These are phyloP conservation scores for Psilocybe azurescens DNA, from an alignment of 768 basidiomycete genomes.

Conservation along the genomic window DNA sequence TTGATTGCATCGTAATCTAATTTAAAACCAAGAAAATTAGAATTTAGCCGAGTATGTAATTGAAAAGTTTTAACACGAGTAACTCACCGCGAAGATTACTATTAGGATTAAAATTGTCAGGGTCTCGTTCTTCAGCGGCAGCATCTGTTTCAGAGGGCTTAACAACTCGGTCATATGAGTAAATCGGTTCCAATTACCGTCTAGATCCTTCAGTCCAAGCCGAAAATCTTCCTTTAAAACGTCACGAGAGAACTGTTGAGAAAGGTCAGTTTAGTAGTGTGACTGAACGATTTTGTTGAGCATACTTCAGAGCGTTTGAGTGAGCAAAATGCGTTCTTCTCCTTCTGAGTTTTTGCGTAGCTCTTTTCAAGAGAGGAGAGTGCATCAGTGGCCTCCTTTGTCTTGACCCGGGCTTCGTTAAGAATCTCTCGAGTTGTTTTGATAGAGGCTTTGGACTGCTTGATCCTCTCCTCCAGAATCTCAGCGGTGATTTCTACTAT, in stretches of 20 bases:
- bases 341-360: constrained; percentile 51
- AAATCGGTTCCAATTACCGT: constrained; percentile 41
- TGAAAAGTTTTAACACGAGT: neutral
- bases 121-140: constrained; percentile 60
- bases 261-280: constrained; percentile 10
- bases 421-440: constrained; percentile 43
- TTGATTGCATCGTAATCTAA: constrained; percentile 64
- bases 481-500: constrained; percentile 50
- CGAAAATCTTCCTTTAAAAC: constrained; percentile 67
- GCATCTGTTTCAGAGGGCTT: constrained; percentile 41
- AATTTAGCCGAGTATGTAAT: too few species aligned
- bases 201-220: constrained; percentile 60
- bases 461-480: constrained; percentile 47
- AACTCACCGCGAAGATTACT: constrained; percentile 51
- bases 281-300: neutral
- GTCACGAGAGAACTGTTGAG: constrained; percentile 54
- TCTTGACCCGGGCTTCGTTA: constrained; percentile 39
- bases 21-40: too few species aligned
- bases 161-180: neutral
- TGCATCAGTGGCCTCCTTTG: constrained; percentile 38
- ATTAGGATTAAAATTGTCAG: constrained; percentile 59
- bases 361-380: constrained; percentile 46
- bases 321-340: constrained; percentile 69
- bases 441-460: constrained; percentile 44
- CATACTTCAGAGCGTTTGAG: constrained; percentile 59